Percentiles rank a stretch among this genome's conserved stretches.
These are phyloP conservation scores for Agaricus subrufescens DNA, from an alignment of 768 basidiomycete genomes.

Conservation along the genomic window DNA sequence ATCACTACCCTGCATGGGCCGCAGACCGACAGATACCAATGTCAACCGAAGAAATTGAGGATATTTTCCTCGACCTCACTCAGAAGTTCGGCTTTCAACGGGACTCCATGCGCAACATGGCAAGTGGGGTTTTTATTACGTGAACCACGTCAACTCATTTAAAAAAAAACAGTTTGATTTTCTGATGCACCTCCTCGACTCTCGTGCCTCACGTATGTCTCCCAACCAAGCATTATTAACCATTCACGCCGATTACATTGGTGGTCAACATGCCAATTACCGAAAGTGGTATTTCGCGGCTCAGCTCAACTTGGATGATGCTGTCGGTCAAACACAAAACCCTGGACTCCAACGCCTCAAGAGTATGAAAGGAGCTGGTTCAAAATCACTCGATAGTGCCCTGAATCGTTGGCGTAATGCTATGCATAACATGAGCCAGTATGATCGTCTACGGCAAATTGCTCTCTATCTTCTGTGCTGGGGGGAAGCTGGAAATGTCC, in stretches of 20 bases:
- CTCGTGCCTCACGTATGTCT: conserved; percentile 96
- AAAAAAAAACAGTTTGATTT: conserved; percentile 75
- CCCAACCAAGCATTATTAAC: conserved; percentile 95
- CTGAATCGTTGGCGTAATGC: conserved; percentile 95
- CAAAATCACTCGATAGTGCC: conserved; percentile 89
- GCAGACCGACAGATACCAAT: conserved; percentile 91
- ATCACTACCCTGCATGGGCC: conserved; percentile 95
- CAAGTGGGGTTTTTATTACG: conserved; percentile 24
- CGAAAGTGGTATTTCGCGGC: conserved; percentile 99
- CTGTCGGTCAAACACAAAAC: conserved; percentile 92
- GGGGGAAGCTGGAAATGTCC: conserved; percentile 97
- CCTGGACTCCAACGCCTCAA: conserved; percentile 87
- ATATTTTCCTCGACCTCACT: conserved; percentile 95
- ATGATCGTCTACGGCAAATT: conserved; percentile 94
- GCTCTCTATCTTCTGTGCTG: conserved; percentile 95
- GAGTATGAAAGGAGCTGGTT: conserved; percentile 61
- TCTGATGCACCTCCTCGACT: conserved; percentile 96
- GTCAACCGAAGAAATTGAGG: conserved; percentile 97
- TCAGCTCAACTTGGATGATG: conserved; percentile 98
- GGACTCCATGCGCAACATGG: conserved; percentile 95
- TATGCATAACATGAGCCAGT: conserved; percentile 99
- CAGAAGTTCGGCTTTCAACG: conserved; percentile 99
- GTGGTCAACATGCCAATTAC: conserved; percentile 97
- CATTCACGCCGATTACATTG: conserved; percentile 97
- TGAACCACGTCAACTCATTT: conserved; percentile 5